A percentile compares a stretch with the other conserved stretches of the same genome.
phyloP scores from a whole-genome alignment of 352 stramenopile genomes.

The Phytophthora syringae region DNA sequence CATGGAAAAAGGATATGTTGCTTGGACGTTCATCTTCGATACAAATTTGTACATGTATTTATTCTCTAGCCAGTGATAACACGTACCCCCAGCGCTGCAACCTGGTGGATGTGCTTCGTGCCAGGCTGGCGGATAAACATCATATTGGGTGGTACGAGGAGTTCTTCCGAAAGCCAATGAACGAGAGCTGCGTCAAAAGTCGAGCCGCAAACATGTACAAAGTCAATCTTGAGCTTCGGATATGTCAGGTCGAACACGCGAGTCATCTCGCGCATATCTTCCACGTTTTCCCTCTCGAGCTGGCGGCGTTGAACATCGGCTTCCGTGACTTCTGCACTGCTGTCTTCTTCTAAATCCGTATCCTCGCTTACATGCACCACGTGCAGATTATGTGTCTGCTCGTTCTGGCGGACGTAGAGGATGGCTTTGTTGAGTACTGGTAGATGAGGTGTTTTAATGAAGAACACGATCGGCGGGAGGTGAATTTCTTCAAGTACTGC shows the following conservation, averaged over 20 bases:
- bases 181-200: slow-evolving; percentile 84
- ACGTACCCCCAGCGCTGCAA: slow-evolving; percentile 84
- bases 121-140: slow-evolving; percentile 95
- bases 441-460: slow-evolving; percentile 89
- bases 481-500: slow-evolving; percentile 70
- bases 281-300: slow-evolving; percentile 44
- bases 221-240: slow-evolving; percentile 92
- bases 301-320: slow-evolving; percentile 42
- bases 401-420: slow-evolving; percentile 93
- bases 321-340: slow-evolving; percentile 44
- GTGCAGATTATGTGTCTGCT: slow-evolving; percentile 91
- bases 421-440: slow-evolving; percentile 94
- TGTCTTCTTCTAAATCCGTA: slow-evolving; percentile 32
- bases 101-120: slow-evolving; percentile 89
- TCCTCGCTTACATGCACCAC: slow-evolving; percentile 86
- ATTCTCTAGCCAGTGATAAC: slow-evolving; percentile 80
- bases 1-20: no score
- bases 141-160: slow-evolving; percentile 89
- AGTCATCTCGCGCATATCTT: slow-evolving; percentile 82
- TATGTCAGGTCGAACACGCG: slow-evolving; percentile 91
- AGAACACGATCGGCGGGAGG: slow-evolving; percentile 91
- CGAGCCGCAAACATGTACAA: slow-evolving; percentile 75
- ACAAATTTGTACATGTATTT: neutral
- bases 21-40: no score
- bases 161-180: slow-evolving; percentile 81